Base-by-base conservation (phyloP, 2,329 filamentous ascomycete species). In the Cytospora mali region DNA sequence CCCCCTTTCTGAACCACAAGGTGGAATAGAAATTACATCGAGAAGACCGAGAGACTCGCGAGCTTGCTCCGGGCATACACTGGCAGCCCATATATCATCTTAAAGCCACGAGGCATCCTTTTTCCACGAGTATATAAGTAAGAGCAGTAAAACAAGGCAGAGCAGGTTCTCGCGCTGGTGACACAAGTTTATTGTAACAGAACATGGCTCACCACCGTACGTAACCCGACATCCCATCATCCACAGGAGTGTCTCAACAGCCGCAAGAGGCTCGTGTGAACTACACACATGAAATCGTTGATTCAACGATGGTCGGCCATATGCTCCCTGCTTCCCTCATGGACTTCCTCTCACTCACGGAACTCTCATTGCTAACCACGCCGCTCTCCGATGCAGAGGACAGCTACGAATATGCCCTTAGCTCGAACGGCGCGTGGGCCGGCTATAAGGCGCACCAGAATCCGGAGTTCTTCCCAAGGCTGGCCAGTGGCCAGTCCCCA, bases 371-470 rank as follows among this genome's bases (percentile, higher is more conserved):
- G 39, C 56, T 65, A 39, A 63, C 48, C 52, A 31, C 14, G 9
- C 11, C 4, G 14, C 5, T 49, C 25, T 25, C 25, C 29, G 29
- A 51, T 67, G 48, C 71, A 79, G 77, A 80, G 79, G 85, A 89
- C 75, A 77, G 80, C 64, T 88, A 88, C 71, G 77, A 83, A 68
- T 83, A 84, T 71, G 86, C 87, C 65, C 75, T 93, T 69, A 82
- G 83, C 76, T 85, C 83, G 69, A 93, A 93, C 78, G 84, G 85
- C 67, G 81, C 86, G 68, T 93, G 89, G 88, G 87, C 88, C 42
- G 79, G 82, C 63, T 84, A 88, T 69, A 88, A 87, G 67, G 76
- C 81, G 55, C 80, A 86, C 66, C 81, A 87, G 69, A 86, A 93
- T 67, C 89, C 91, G 1, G 80, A 85, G 18, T 88, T 92, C 77